phyloP scores from a whole-genome alignment of 495 filamentous ascomycete genomes.

The Podospora pseudopauciseta region DNA sequence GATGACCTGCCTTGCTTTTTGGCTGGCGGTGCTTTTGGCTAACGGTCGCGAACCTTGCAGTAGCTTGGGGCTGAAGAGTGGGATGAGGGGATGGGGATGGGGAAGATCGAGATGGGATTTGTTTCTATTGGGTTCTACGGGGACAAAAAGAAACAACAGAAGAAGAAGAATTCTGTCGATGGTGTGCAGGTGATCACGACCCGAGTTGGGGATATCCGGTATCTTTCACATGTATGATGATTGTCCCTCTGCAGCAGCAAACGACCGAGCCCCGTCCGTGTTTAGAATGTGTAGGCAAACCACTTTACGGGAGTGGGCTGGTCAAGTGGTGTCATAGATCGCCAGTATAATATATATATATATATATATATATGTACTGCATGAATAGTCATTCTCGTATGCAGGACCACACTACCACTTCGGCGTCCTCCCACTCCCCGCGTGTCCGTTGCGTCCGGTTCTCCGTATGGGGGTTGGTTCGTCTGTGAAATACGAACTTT shows the following conservation, averaged over 20 bases:
- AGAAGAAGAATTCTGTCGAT: too few relatives aligned
- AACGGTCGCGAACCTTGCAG: too few relatives aligned
- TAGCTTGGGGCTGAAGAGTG: not conserved
- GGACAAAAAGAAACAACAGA: too few relatives aligned
- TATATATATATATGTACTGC: not conserved
- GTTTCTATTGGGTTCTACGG: not conserved
- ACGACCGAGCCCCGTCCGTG: too few relatives aligned
- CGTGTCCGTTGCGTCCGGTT: conserved; percentile 9
- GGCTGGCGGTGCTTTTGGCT: not conserved
- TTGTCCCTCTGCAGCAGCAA: too few relatives aligned
- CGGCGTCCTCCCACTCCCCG: conserved; percentile 4
- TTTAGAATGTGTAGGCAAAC: too few relatives aligned
- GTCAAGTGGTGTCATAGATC: not conserved
- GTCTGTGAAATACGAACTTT: not conserved
- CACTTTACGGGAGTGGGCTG: too few relatives aligned
- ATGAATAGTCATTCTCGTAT: not conserved
- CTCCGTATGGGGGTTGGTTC: not conserved
- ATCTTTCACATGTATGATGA: not conserved
- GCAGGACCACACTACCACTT: not conserved
- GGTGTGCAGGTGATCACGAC: not conserved
- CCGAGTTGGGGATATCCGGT: not conserved
- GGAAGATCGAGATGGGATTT: not conserved
- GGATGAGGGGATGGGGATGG: not conserved
- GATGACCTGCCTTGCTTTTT: not conserved
- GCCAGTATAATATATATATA: too few relatives aligned